Evolutionary conservation across 768 basidiomycete species (phyloP), one percentile per base, ranked within the genome.

Genomic region (Phanerochaete carnosa): DNA sequence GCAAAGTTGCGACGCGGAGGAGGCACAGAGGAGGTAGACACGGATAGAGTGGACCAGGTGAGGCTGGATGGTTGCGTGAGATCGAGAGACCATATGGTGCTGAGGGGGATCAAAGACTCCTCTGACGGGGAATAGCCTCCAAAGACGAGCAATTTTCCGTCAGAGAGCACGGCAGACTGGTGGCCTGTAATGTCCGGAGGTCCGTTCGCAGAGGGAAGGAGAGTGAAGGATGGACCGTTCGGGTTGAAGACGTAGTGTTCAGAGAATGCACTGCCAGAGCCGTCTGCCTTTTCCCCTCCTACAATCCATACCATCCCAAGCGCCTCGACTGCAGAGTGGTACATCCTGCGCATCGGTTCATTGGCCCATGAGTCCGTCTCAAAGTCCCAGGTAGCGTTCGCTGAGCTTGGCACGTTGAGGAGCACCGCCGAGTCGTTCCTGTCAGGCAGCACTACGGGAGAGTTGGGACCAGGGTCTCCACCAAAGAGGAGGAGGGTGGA

Each of bases 221-320:
- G 69, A 1, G 77, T 75, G 72, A 94, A 95, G 6, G 77, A 72
- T 25, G 78, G 76, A 3, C 65, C 63, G 12, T 65, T 73, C 19
- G 85, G 80, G 65, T 81, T 69, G 73, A 91, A 93, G 23, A 80
- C 69, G 65, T 85, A 92, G 58, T 88, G 81, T 49, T 89, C 85
- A 5, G 80, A 75, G 67, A 89, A 86, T 0, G 77, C 82, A 52
- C 73, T 76, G 1, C 79, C 79, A 9, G 93, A 95, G 13, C 85
- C 91, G 70, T 96, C 94, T n/a, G 84, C 84, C 66, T 81, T 86
- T 73, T 89, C 82, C 8, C 94, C 94, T 2, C 94, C 94, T 49
- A 89, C 79, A 35, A 95, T 79, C 74, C 81, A 92, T 12, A 92
- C 77, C 47, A 76, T 74, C 6, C 86, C 87, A 7, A 74, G 73